Conservation (phyloP, 805 yeast genomes). For the Zygoascus tannicola region DNA sequence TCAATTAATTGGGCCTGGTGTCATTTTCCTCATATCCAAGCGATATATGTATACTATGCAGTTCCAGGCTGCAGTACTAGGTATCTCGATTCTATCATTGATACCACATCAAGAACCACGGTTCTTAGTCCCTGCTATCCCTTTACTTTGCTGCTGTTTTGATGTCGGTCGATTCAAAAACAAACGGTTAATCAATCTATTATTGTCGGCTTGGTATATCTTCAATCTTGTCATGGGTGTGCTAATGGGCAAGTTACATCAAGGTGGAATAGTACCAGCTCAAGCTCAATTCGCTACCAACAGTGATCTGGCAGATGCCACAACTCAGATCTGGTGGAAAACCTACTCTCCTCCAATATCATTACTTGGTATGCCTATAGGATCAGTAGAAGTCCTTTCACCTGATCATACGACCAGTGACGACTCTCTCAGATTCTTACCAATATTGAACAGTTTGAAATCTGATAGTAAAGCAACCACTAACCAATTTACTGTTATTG, state of each 20-base stretch:
- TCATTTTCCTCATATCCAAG: conserved; percentile 37
- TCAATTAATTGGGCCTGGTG: conserved; percentile 68
- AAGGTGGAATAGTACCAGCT: conserved; percentile 79
- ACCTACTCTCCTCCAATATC: conserved; percentile 92
- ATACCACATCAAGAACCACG: conserved; percentile 94
- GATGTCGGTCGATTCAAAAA: conserved; percentile 20
- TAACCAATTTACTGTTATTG: conserved; percentile 24
- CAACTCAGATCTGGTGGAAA: conserved; percentile 73
- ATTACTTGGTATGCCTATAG: conserved; percentile 40
- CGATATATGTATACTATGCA: conserved; percentile 44
- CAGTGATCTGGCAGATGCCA: conserved; percentile 11
- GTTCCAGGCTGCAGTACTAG: conserved; percentile 52
- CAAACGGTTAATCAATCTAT: conserved; percentile 9
- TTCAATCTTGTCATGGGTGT: conserved; percentile 55
- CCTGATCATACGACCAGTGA: conserved; percentile 10
- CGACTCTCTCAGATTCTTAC: conserved; percentile 10
- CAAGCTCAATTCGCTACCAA: conserved; percentile 26
- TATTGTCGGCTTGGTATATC: conserved; percentile 41
- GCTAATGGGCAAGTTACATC: conserved; percentile 76
- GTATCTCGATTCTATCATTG: conserved; percentile 49
- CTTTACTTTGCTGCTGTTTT: conserved; percentile 54
- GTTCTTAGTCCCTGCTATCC: conserved; percentile 70
- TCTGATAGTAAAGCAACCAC: conserved; percentile 3
- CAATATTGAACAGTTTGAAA: conserved; percentile 10
- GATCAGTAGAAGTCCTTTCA: conserved; percentile 14